Evolutionary conservation across 2,329 filamentous ascomycete genomes (phyloP).

Genomic region (Fusarium sp.): DNA sequence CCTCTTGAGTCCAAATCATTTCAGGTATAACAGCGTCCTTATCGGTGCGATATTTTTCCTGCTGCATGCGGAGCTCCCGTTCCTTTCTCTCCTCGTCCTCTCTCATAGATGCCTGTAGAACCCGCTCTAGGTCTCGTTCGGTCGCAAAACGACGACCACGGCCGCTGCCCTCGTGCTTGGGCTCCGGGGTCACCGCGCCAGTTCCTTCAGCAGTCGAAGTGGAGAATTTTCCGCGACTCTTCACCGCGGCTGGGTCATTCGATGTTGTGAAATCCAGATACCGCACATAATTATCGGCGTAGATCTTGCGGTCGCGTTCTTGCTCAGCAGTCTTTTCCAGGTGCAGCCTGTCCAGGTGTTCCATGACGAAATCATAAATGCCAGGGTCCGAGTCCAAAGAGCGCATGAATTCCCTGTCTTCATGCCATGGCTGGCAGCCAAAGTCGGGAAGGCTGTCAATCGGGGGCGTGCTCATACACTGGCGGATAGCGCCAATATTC

Average conservation of each 20-base stretch:
- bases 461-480: constrained; percentile 66
- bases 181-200: constrained; percentile 60
- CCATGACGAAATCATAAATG: constrained; percentile 60
- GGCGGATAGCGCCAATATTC: constrained; percentile 61
- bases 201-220: constrained; percentile 51
- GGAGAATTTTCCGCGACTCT: constrained; percentile 67
- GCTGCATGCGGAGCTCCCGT: constrained; percentile 71
- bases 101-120: constrained; percentile 77
- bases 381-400: constrained; percentile 54
- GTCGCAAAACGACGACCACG: constrained; percentile 71
- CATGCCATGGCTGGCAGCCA: constrained; percentile 59
- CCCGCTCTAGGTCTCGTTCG: constrained; percentile 79
- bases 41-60: constrained; percentile 78
- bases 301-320: constrained; percentile 53
- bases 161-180: constrained; percentile 68
- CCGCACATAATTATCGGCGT: constrained; percentile 60
- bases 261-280: constrained; percentile 70
- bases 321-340: constrained; percentile 54
- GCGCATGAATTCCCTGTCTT: constrained; percentile 59
- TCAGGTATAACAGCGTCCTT: constrained; percentile 81
- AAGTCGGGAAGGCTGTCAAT: constrained; percentile 65
- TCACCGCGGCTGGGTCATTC: constrained; percentile 64
- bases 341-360: constrained; percentile 57
- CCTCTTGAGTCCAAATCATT: constrained; percentile 73
- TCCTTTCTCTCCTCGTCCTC: constrained; percentile 79